Percentiles rank a stretch among this genome's conserved stretches.
These are phyloP conservation scores for Phytopythium boreale DNA, from an alignment of 352 stramenopile species.

Conservation along the genomic window DNA sequence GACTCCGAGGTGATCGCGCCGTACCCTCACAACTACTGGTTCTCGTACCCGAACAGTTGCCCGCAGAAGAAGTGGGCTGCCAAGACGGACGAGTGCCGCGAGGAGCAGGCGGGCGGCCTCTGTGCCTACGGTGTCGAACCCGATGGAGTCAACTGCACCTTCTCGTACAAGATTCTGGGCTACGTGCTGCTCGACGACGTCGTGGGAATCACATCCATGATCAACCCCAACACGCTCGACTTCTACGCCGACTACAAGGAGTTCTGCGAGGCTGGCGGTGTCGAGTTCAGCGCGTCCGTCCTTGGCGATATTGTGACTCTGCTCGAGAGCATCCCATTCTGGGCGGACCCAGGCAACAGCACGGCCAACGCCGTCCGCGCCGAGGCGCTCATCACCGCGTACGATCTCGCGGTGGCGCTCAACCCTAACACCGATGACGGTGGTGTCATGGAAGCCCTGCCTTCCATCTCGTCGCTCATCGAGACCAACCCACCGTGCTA, in stretches of 20 bases:
- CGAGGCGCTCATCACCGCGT: slow-evolving; percentile 41
- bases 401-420: slow-evolving; percentile 27
- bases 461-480: slow-evolving; percentile 31
- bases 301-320: slow-evolving; percentile 22
- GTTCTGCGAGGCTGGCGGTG: slow-evolving; percentile 49
- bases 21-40: slow-evolving; percentile 81
- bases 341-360: slow-evolving; percentile 41
- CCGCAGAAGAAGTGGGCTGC: slow-evolving; percentile 29
- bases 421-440: slow-evolving; percentile 32
- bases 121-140: slow-evolving; percentile 47
- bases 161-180: slow-evolving; percentile 58
- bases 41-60: slow-evolving; percentile 79
- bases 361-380: slow-evolving; percentile 43
- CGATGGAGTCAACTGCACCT: slow-evolving; percentile 58
- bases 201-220: slow-evolving; percentile 63
- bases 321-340: slow-evolving; percentile 57
- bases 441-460: slow-evolving; percentile 44
- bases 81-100: slow-evolving; percentile 43
- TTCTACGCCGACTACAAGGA: slow-evolving; percentile 47
- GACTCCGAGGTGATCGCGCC: slow-evolving; percentile 50
- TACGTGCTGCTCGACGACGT: slow-evolving; percentile 65
- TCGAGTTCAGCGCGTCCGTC: slow-evolving; percentile 48
- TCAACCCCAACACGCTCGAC: slow-evolving; percentile 33
- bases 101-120: slow-evolving; percentile 34
- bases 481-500: slow-evolving; percentile 56